Conservation (phyloP, 352 stramenopile genomes). For the Phytophthora cryptogea region DNA sequence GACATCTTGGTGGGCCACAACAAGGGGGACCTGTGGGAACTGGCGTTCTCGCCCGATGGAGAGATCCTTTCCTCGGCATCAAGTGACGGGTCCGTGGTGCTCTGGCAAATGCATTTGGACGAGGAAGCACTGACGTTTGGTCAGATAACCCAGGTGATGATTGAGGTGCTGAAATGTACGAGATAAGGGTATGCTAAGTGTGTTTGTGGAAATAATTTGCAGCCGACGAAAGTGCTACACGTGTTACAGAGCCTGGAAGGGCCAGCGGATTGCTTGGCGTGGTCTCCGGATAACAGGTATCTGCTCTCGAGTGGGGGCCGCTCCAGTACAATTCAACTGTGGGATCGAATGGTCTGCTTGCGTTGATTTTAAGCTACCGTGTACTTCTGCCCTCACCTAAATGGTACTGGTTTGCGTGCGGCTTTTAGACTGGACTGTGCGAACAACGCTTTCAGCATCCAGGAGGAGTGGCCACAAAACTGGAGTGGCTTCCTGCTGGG, state of each 20-base stretch:
- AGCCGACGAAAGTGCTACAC: slow-evolving; percentile 40
- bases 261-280: slow-evolving; percentile 59
- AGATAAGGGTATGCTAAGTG: neutral
- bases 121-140: slow-evolving; percentile 1
- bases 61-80: slow-evolving; percentile 76
- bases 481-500: slow-evolving; percentile 63
- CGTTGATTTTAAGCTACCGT: neutral
- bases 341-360: slow-evolving; percentile 51
- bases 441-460: slow-evolving; percentile 64
- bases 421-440: slow-evolving; percentile 49
- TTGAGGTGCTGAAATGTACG: neutral
- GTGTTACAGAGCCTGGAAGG: slow-evolving; percentile 53
- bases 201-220: neutral
- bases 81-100: slow-evolving; percentile 75
- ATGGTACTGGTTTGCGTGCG: neutral
- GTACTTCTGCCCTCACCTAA: neutral
- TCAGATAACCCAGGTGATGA: slow-evolving; percentile 16
- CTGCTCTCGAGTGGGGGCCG: slow-evolving; percentile 62
- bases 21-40: slow-evolving; percentile 58
- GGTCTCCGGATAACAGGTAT: slow-evolving; percentile 63
- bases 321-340: slow-evolving; percentile 67
- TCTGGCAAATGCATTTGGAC: slow-evolving; percentile 61
- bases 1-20: slow-evolving; percentile 52
- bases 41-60: slow-evolving; percentile 84
- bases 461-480: slow-evolving; percentile 46